phyloP scores from a whole-genome alignment of 192 early-diverging fungal species.

The Allomyces javanicus region DNA sequence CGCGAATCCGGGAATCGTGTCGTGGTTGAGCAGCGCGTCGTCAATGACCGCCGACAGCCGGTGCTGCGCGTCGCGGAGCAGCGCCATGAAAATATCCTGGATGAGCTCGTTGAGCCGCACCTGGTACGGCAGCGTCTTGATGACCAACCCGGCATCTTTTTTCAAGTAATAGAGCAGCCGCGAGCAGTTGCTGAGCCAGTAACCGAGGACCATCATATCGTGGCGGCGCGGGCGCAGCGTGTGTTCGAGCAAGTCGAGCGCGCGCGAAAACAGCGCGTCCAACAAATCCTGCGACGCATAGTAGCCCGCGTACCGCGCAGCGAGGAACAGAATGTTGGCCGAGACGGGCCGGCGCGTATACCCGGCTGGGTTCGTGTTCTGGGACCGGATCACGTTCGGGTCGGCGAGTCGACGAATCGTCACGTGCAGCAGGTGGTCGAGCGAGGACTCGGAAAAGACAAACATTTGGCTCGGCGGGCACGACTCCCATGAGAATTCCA shows the following conservation, averaged over 20 bases:
- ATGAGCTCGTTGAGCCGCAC: conserved; percentile 61
- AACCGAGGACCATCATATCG: conserved; percentile 42
- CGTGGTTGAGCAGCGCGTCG: conserved; percentile 5
- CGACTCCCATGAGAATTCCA: conserved; percentile 53
- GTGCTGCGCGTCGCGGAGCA: conserved; percentile 1
- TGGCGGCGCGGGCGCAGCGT: conserved; percentile 9
- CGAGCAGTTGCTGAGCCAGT: conserved; percentile 72
- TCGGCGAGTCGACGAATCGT: conserved; percentile 22
- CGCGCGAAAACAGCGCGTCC: conserved; percentile 38
- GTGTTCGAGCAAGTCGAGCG: conserved; percentile 11
- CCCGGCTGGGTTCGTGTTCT: conserved; percentile 36
- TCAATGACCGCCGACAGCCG: conserved; percentile 1
- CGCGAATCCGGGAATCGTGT: neutral
- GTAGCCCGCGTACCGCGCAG: conserved; percentile 74
- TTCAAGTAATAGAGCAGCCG: conserved; percentile 73
- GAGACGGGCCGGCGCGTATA: conserved; percentile 38
- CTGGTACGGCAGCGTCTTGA: conserved; percentile 50
- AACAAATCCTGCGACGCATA: conserved; percentile 51
- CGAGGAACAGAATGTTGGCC: conserved; percentile 74
- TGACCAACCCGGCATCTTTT: conserved; percentile 54
- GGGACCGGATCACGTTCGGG: neutral
- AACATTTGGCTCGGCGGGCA: conserved; percentile 86
- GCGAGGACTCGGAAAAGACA: conserved; percentile 57
- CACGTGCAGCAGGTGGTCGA: conserved; percentile 50
- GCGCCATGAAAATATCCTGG: conserved; percentile 5